Percentiles rank a stretch among this genome's conserved stretches.
phyloP scores from a whole-genome alignment of 345 rosid species.

The Euphorbia peplus region DNA sequence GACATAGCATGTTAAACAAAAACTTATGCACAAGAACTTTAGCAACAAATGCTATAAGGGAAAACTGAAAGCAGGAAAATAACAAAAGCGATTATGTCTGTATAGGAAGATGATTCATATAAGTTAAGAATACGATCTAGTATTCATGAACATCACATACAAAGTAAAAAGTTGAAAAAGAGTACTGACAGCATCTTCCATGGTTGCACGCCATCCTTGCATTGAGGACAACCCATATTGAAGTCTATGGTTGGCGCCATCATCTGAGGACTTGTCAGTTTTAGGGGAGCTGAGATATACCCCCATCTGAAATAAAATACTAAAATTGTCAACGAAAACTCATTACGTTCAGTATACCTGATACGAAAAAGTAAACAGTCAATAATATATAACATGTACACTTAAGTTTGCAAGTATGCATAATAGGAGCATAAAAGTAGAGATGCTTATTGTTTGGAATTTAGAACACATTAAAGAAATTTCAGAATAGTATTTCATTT shows the following conservation, averaged over 20 bases:
- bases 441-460: neutral
- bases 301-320: slow-evolving; percentile 48
- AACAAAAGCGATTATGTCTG: neutral
- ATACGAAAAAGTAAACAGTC: neutral
- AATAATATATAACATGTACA: neutral
- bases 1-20: neutral
- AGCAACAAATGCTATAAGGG: neutral
- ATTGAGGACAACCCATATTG: slow-evolving; percentile 91
- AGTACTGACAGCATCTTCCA: slow-evolving; percentile 97
- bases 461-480: neutral
- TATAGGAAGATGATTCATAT: neutral
- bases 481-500: neutral
- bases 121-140: neutral
- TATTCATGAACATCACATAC: neutral
- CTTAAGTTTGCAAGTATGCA: neutral
- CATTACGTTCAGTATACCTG: neutral
- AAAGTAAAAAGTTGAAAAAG: neutral
- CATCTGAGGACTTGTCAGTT: slow-evolving; percentile 83
- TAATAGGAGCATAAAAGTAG: neutral
- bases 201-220: slow-evolving; percentile 99
- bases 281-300: slow-evolving; percentile 89
- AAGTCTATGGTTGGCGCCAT: slow-evolving; percentile 68
- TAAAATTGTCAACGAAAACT: neutral
- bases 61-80: neutral
- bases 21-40: neutral